Evolutionary conservation across 2,329 filamentous ascomycete genomes (phyloP), one percentile per base, ranked within the genome.

Genomic region (Trichoderma semiorbis): DNA sequence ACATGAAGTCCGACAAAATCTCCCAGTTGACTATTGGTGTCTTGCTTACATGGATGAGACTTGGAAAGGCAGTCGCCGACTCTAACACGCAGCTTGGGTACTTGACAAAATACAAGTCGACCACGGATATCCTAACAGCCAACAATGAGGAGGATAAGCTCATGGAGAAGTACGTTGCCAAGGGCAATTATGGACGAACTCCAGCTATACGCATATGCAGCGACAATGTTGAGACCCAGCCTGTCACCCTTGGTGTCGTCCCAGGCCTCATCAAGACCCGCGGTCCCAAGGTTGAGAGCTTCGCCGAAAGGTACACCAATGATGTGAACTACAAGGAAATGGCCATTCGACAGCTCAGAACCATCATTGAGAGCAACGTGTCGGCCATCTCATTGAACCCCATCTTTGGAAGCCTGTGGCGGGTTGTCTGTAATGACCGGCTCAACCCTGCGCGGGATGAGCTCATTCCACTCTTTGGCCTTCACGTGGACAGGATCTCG

Each of bases 361-460:
- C 79, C 6, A 84, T 87, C 47, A 85, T 87, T 32, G 74, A 80
- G 6, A 75, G 79, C 7, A 83, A 87, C 66, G 81, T 86, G 2
- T 74, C 78, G 1, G 79, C 81, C 1, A 81, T 88, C 32, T 78
- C 85, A 0, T 75, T 86, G 10, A 87, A 87, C 70, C 84, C 85
- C 0, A 80, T 87, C 0, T 87, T 87, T 64, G 85, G 85, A 5
- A 80, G 78, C 7, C 80, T 87, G 3, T 87, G 85, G 85, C 80
- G 85, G 7, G 79, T 83, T 0, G 80, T 87, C 5, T 87, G 84
- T 77, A 85, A 81, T 60, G 85, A 87, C 74, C 80, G 84, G 4
- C 72, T 74, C 1, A 83, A 84, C 72, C 75, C 80, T 1, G 78
- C 77, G 2, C 82, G 85, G 4, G 80, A 85, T 55, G 77, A 75